phyloP scores from a whole-genome alignment of 305 asterid species.

The Fraxinus dipetala region DNA sequence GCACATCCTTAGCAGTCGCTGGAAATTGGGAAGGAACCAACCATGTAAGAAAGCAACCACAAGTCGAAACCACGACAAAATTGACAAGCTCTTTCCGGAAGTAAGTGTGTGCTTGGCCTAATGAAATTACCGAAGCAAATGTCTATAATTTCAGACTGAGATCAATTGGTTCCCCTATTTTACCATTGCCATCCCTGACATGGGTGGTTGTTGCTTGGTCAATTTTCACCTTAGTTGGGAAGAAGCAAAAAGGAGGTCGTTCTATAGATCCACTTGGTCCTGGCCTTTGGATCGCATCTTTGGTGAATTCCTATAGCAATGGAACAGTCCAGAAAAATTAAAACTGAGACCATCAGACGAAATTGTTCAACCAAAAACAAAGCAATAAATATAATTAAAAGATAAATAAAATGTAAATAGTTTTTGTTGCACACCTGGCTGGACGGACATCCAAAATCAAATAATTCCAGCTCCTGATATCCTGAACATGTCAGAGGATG shows the following conservation, averaged over 20 bases:
- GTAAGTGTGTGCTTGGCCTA: background rate
- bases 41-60: background rate
- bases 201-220: slow-evolving; percentile 27
- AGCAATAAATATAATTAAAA: background rate
- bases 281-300: slow-evolving; percentile 23
- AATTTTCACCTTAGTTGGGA: slow-evolving; percentile 43
- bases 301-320: slow-evolving; percentile 36
- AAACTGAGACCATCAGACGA: background rate
- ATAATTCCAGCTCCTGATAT: slow-evolving; percentile 21
- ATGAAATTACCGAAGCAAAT: slow-evolving; percentile 2
- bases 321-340: background rate
- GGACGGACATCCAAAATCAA: slow-evolving; percentile 25
- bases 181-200: slow-evolving; percentile 32
- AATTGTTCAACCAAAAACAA: background rate
- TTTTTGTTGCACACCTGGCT: slow-evolving; percentile 37
- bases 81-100: background rate
- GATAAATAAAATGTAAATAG: background rate
- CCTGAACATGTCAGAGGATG: slow-evolving; percentile 20
- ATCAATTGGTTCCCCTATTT: slow-evolving; percentile 53
- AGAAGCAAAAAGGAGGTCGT: slow-evolving; percentile 50
- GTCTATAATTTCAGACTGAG: slow-evolving; percentile 69
- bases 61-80: background rate
- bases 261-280: slow-evolving; percentile 12
- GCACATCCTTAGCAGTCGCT: background rate
- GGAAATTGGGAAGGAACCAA: background rate